Evolutionary conservation across 1,284 basidiomycete species (phyloP).

Genomic region (Trametes versicolor): DNA sequence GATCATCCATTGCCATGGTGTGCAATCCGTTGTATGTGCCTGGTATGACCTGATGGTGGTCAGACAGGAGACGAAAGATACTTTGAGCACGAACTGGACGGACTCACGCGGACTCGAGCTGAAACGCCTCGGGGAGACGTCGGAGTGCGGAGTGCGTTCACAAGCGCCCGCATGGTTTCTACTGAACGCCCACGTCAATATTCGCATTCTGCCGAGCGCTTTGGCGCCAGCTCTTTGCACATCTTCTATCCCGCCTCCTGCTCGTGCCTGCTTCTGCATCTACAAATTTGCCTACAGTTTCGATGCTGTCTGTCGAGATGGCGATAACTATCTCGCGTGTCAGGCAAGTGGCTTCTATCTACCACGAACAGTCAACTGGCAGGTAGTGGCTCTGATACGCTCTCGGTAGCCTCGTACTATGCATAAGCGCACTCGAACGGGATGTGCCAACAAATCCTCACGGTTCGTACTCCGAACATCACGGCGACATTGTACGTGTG

Average conservation of each 20-base stretch:
- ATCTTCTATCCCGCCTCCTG: not conserved
- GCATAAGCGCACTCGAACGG: not conserved
- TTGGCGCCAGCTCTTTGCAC: not conserved
- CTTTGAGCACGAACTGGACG: not conserved
- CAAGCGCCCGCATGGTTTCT: not conserved
- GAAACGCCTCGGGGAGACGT: not conserved
- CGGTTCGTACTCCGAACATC: not conserved
- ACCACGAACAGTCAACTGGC: too few relatives aligned
- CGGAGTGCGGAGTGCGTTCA: not conserved
- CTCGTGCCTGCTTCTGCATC: too few relatives aligned
- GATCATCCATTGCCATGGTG: slow-evolving; percentile 14
- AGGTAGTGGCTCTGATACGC: too few relatives aligned
- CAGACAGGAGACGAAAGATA: too few relatives aligned
- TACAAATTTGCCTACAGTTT: too few relatives aligned
- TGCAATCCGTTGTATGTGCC: not conserved
- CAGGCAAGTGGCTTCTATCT: too few relatives aligned
- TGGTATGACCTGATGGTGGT: not conserved
- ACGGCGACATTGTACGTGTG: not conserved
- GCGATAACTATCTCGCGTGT: too few relatives aligned
- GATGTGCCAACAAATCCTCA: not conserved
- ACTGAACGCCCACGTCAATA: slow-evolving; percentile 10
- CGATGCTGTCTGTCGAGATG: too few relatives aligned
- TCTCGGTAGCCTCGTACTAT: too few relatives aligned
- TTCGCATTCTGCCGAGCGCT: not conserved
- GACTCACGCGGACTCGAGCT: not conserved